These are phyloP conservation scores for Aegilops speltoides DNA, from an alignment of 176 grass and related monocot genomes.

Conservation along the genomic window DNA sequence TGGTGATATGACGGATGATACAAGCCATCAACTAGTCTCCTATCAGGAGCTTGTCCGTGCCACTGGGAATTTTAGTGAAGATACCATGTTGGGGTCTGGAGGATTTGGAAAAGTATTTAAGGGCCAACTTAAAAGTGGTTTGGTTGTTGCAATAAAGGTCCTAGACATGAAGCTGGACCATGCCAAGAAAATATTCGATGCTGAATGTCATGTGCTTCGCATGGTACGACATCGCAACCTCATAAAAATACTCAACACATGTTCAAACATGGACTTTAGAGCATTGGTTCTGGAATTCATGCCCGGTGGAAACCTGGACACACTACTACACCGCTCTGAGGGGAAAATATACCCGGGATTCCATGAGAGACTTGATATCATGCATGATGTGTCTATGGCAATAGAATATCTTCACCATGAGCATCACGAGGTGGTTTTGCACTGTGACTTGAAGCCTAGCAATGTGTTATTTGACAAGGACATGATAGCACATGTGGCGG, in stretches of 20 bases:
- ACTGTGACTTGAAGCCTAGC: too few relatives aligned
- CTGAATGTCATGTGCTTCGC: background rate
- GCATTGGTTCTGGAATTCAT: background rate
- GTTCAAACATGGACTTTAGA: background rate
- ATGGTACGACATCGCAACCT: background rate
- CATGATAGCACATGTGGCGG: constrained; percentile 25
- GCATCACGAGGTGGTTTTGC: too few relatives aligned
- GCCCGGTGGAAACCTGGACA: background rate
- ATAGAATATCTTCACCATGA: background rate
- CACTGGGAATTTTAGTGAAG: background rate
- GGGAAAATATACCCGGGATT: background rate
- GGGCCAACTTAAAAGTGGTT: background rate
- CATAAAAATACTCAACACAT: background rate
- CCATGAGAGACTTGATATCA: background rate
- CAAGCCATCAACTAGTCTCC: background rate
- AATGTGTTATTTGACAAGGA: background rate
- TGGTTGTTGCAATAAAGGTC: background rate
- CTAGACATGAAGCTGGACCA: background rate
- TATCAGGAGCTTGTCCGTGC: background rate
- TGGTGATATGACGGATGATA: background rate
- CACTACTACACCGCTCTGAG: background rate
- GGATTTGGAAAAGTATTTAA: background rate
- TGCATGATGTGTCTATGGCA: background rate
- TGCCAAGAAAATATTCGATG: background rate
- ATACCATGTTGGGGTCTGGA: background rate